A percentile compares a stretch with the other conserved stretches of the same genome.
These are phyloP conservation scores for Alternaria hordeiaustralica DNA, from an alignment of 2,329 filamentous ascomycete genomes.

Conservation along the genomic window DNA sequence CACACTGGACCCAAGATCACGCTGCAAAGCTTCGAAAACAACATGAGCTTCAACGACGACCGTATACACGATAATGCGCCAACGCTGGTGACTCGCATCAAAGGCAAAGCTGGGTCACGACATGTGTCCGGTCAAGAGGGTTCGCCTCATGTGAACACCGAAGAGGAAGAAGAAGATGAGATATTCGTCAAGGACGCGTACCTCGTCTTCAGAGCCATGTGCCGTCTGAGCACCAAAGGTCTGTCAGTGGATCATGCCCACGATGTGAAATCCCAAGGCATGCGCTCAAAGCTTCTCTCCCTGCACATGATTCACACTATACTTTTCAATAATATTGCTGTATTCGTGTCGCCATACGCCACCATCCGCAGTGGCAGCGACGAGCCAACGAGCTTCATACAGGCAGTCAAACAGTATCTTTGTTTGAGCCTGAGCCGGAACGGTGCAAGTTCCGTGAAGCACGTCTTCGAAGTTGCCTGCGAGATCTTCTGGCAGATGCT, in stretches of 20 bases:
- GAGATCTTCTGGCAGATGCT: conserved; percentile 99
- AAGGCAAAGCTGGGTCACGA: conserved; percentile 52
- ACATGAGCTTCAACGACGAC: conserved; percentile 70
- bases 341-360: conserved; percentile 90
- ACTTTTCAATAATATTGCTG: conserved; percentile 88
- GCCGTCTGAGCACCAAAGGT: conserved; percentile 93
- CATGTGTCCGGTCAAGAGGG: conserved; percentile 54
- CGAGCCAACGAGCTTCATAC: conserved; percentile 86
- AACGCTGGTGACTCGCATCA: conserved; percentile 69
- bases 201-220: conserved; percentile 95
- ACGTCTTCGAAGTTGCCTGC: conserved; percentile 92
- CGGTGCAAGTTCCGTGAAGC: conserved; percentile 88
- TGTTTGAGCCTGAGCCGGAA: conserved; percentile 95
- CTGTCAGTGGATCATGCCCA: conserved; percentile 89
- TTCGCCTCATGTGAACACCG: conserved; percentile 59
- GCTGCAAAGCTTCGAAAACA: conserved; percentile 71
- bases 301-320: conserved; percentile 95
- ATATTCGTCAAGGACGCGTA: conserved; percentile 98
- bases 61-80: conserved; percentile 71
- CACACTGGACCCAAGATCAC: conserved; percentile 66
- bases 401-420: conserved; percentile 95
- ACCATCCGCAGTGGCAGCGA: conserved; percentile 92
- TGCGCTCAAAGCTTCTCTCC: conserved; percentile 95
- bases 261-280: conserved; percentile 90
- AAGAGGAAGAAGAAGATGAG: conserved; percentile 83